Evolutionary conservation across 2,329 filamentous ascomycete genomes (phyloP).

Genomic region (Pseudopithomyces maydicus): DNA sequence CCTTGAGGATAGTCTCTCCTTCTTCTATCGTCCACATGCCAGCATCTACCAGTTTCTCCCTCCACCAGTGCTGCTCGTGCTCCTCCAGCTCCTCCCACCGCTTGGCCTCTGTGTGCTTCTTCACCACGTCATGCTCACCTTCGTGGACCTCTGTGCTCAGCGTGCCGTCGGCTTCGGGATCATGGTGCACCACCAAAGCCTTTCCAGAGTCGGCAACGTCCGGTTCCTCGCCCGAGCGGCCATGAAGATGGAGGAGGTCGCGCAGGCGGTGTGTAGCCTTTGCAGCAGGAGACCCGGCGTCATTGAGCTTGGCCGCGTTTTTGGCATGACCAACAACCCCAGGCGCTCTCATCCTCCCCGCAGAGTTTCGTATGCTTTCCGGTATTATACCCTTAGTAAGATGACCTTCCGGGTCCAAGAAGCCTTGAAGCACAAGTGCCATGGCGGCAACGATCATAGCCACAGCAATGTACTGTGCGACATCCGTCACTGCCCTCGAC

Average conservation of each 20-base stretch:
- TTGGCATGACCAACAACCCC: conserved; percentile 37
- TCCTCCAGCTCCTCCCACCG: conserved; percentile 73
- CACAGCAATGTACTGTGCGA: conserved; percentile 62
- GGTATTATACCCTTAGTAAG: conserved; percentile 60
- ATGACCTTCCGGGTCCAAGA: conserved; percentile 57
- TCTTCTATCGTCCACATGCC: conserved; percentile 81
- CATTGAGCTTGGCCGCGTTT: conserved; percentile 28
- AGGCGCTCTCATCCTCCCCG: conserved; percentile 32
- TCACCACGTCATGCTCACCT: conserved; percentile 36
- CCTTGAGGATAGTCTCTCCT: conserved; percentile 76
- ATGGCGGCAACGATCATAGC: conserved; percentile 65
- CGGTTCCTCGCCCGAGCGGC: conserved; percentile 13
- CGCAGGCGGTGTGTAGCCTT: conserved; percentile 36
- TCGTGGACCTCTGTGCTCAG: conserved; percentile 49
- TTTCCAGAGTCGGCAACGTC: conserved; percentile 28
- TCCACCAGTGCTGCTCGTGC: conserved; percentile 71
- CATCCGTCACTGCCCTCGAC: conserved; percentile 54
- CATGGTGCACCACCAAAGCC: conserved; percentile 49
- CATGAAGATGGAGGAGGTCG: conserved; percentile 38
- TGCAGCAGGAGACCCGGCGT: conserved; percentile 29
- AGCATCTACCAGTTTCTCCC: conserved; percentile 67
- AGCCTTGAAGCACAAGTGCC: conserved; percentile 65
- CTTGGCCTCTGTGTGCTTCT: conserved; percentile 56
- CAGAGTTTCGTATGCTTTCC: conserved; percentile 48
- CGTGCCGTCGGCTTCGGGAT: conserved; percentile 41